Evolutionary conservation across 2,329 filamentous ascomycete species (phyloP), one percentile per base, ranked within the genome.

Genomic region (Trichoderma koningiopsis): DNA sequence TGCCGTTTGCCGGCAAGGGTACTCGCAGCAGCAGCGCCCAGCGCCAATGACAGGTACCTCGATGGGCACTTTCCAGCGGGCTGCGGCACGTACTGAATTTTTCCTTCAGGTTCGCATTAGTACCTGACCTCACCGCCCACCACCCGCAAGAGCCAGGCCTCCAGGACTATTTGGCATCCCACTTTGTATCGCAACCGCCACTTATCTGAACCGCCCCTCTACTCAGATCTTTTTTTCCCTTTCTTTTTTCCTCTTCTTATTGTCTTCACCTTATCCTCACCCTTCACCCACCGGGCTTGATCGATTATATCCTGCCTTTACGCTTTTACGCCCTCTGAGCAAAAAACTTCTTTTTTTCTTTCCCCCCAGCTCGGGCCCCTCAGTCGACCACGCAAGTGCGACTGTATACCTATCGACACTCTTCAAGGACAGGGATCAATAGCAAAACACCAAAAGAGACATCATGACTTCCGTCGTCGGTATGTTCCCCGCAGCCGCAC

Each of bases 381-480:
- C 68, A 70, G 31, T 67, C 57, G 4, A 14, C 52, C 22, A 63
- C 67, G 59, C 59, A 57, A 37, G 35, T 56, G 40, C 67, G 31
- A 19, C 58, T 64, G 61, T 37, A 52, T 31, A 27, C 49, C n/a
- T 52, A 59, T 43, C 60, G 65, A 70, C 27, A 59, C 27, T 24
- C 35, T 27, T 14, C 11, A 16, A 40, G 31, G 27, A 31, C 49
- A 58, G 43, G 62, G 56, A 61, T 27, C 57, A 40, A 33, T 22
- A 31, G 33, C 22, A 58, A 64, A 27, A 64, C 19, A 19, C 37
- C 37, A 49, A 55, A 3, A 56, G 37, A 61, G 68, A 43, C 59
- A 70, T 43, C 68, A 71, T 71, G 70, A 59, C 70, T 67, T 71
- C 69, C 52, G 70, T 71, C 62, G 70, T 71, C 59, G 70, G 70